Percentiles rank a stretch among this genome's conserved stretches.
Evolutionary conservation across 2,329 filamentous ascomycete species (phyloP).

Genomic region (Aspergillus terreus): DNA sequence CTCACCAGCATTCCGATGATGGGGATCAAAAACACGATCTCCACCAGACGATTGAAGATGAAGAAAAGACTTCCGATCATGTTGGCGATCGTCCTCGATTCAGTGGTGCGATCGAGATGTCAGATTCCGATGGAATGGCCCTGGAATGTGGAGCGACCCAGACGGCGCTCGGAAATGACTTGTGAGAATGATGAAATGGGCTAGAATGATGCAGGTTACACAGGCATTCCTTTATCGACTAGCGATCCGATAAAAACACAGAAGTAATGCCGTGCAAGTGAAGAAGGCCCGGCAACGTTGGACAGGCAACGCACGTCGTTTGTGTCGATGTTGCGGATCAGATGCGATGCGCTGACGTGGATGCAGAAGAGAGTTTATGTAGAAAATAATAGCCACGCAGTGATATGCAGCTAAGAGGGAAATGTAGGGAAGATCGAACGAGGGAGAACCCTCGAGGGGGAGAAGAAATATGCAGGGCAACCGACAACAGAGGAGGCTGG

Average conservation of each 20-base stretch:
- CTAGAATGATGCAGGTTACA: too few relatives aligned
- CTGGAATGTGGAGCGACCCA: constrained; percentile 2
- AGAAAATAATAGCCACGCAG: not conserved
- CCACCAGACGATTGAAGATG: constrained; percentile 57
- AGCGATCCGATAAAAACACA: too few relatives aligned
- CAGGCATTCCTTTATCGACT: too few relatives aligned
- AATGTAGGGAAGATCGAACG: not conserved
- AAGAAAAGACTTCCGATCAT: constrained; percentile 57
- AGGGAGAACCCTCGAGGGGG: not conserved
- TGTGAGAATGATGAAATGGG: too few relatives aligned
- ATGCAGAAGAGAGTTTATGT: not conserved
- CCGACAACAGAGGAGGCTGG: constrained; percentile 26
- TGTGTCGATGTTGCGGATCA: not conserved
- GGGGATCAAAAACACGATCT: constrained; percentile 61
- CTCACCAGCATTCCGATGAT: constrained; percentile 59
- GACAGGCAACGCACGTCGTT: not conserved
- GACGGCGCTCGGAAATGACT: not conserved
- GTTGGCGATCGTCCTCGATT: constrained; percentile 22
- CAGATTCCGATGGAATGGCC: not conserved
- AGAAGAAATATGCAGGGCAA: constrained; percentile 7
- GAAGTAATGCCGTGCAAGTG: too few relatives aligned
- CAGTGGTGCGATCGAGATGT: not conserved
- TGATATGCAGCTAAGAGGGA: not conserved
- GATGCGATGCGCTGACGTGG: not conserved
- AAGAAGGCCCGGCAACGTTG: not conserved